Conservation (phyloP, 2,329 filamentous ascomycete species). For the Aureobasidium mangrovei region DNA sequence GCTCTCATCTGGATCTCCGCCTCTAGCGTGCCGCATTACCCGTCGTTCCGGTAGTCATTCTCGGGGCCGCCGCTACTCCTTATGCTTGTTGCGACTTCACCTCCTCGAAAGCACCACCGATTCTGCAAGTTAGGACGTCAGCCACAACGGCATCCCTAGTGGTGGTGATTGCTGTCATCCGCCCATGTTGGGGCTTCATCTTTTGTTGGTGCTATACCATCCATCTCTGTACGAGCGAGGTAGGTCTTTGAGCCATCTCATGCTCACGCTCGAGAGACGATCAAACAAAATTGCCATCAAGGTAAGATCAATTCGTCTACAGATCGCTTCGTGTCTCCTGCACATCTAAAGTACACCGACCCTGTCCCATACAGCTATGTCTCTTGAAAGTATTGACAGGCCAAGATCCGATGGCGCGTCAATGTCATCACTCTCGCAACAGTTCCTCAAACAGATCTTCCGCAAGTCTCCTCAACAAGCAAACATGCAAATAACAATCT, state of each 20-base stretch:
- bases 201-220: neutral
- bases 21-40: neutral
- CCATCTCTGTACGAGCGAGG: neutral
- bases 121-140: neutral
- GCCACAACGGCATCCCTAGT: neutral
- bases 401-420: neutral
- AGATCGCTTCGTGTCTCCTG: too few species aligned
- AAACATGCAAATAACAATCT: neutral
- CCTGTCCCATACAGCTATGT: neutral
- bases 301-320: too few species aligned
- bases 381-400: neutral
- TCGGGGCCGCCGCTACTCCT: neutral
- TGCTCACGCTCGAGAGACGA: neutral
- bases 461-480: neutral
- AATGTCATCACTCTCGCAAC: neutral
- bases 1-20: neutral
- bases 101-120: neutral
- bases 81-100: neutral
- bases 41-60: neutral
- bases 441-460: neutral
- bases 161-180: neutral
- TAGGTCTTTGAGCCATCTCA: neutral
- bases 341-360: neutral
- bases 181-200: neutral
- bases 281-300: neutral